Evolutionary conservation across 208 protist genomes (phyloP).

Genomic region (Herpetomonas samuelpessoai): DNA sequence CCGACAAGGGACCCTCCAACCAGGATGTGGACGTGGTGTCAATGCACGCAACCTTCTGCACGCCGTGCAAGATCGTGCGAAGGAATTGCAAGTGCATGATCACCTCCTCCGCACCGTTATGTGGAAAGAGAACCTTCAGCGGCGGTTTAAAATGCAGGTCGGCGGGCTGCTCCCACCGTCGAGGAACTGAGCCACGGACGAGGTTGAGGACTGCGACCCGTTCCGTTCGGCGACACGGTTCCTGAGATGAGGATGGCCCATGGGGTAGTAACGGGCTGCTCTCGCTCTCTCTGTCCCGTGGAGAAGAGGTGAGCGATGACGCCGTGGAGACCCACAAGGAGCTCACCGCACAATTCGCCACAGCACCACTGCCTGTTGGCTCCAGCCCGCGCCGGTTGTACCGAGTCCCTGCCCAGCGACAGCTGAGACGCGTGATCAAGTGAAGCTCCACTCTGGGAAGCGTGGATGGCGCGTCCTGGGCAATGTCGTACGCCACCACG

Average conservation of each 20-base stretch:
- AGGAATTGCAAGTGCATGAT: slow-evolving; percentile 41
- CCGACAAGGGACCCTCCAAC: slow-evolving; percentile 50
- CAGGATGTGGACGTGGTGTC: slow-evolving; percentile 53
- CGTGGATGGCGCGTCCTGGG: neutral
- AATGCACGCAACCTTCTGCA: slow-evolving; percentile 37
- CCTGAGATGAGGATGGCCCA: neutral
- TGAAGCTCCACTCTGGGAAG: slow-evolving; percentile 16
- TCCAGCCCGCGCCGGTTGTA: slow-evolving; percentile 86
- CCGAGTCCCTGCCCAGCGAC: slow-evolving; percentile 73
- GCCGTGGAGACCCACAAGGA: slow-evolving; percentile 58
- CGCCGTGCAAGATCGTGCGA: slow-evolving; percentile 19
- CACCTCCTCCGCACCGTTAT: slow-evolving; percentile 25
- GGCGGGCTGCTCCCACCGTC: slow-evolving; percentile 73
- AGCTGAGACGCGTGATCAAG: slow-evolving; percentile 66
- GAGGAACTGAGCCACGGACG: slow-evolving; percentile 75
- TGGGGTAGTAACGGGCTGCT: neutral
- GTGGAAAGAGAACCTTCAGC: slow-evolving; percentile 42
- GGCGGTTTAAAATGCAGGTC: slow-evolving; percentile 70
- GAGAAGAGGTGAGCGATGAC: slow-evolving; percentile 2
- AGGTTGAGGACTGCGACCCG: slow-evolving; percentile 52
- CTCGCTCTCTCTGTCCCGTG: neutral
- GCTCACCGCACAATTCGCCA: slow-evolving; percentile 72
- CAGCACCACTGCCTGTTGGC: slow-evolving; percentile 50
- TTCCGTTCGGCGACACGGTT: neutral
- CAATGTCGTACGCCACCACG: slow-evolving; percentile 19